Evolutionary conservation across 257 asterid genomes (phyloP).

Genomic region (Solanum gracilifrons): DNA sequence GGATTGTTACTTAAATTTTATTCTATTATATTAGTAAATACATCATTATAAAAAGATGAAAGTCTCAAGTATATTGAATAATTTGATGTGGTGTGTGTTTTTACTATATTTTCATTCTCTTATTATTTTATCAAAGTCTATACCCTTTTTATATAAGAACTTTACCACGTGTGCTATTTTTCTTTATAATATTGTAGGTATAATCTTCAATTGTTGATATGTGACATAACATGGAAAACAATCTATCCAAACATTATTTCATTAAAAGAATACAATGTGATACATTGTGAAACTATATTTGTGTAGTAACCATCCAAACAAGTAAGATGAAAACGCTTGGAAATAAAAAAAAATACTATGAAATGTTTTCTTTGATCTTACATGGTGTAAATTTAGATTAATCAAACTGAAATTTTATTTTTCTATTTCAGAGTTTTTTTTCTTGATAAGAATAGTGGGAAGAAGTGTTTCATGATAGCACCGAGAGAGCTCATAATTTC

Average conservation of each 20-base stretch:
- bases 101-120: no score
- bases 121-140: not conserved
- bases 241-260: not conserved
- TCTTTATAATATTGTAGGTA: not conserved
- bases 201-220: not conserved
- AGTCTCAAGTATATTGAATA: not conserved
- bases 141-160: not conserved
- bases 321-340: not conserved
- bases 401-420: no score
- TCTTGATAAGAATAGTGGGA: not conserved
- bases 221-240: not conserved
- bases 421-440: no score
- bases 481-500: not conserved
- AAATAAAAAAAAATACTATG: no score
- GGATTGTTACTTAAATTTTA: not conserved
- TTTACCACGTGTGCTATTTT: not conserved
- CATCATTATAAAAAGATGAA: not conserved
- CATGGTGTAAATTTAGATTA: no score
- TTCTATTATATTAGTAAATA: no score
- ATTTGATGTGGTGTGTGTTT: not conserved
- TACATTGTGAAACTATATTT: no score
- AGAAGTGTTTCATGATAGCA: not conserved
- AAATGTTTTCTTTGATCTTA: not conserved
- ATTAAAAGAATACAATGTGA: not conserved
- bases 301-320: not conserved